Conservation (phyloP, 148 eudicot species). For the Drosera capensis region DNA sequence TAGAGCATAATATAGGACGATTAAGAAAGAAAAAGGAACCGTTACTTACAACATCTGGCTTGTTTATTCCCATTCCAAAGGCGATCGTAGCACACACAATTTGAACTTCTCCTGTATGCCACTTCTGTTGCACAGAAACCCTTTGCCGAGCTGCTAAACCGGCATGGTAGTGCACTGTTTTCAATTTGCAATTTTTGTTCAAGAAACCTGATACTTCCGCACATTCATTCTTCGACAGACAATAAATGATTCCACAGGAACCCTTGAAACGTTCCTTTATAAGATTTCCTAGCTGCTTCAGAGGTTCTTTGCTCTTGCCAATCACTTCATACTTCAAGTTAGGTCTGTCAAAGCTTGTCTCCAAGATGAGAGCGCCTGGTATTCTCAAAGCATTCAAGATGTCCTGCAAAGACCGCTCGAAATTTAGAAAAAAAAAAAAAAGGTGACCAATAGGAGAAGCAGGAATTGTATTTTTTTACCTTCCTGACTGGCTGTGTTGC, state of each 20-base stretch:
- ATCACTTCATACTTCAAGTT: conserved; percentile 90
- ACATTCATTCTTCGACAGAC: conserved; percentile 97
- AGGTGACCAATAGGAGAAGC: conserved; percentile 5
- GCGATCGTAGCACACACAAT: conserved; percentile 99
- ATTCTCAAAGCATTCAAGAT: conserved; percentile 67
- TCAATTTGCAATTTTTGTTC: conserved; percentile 72
- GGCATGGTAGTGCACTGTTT: conserved; percentile 86
- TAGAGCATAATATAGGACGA: no score
- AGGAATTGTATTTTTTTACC: conserved; percentile 16
- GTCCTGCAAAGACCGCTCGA: conserved; percentile 40
- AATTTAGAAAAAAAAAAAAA: conserved; percentile 9
- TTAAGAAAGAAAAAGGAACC: background rate
- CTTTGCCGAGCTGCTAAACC: conserved; percentile 92
- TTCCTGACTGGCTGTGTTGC: conserved; percentile 89
- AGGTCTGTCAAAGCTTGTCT: conserved; percentile 89
- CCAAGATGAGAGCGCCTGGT: conserved; percentile 74
- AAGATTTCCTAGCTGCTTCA: conserved; percentile 68
- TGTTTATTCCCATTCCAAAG: conserved; percentile 99
- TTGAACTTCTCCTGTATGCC: conserved; percentile 91
- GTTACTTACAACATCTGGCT: conserved; percentile 87
- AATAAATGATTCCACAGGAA: conserved; percentile 80
- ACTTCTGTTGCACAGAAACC: conserved; percentile 61
- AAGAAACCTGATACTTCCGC: conserved; percentile 74
- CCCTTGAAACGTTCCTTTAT: conserved; percentile 52
- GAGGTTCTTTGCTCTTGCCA: conserved; percentile 59